phyloP scores from a whole-genome alignment of 1,284 basidiomycete species.

The Calocybe gambosa region DNA sequence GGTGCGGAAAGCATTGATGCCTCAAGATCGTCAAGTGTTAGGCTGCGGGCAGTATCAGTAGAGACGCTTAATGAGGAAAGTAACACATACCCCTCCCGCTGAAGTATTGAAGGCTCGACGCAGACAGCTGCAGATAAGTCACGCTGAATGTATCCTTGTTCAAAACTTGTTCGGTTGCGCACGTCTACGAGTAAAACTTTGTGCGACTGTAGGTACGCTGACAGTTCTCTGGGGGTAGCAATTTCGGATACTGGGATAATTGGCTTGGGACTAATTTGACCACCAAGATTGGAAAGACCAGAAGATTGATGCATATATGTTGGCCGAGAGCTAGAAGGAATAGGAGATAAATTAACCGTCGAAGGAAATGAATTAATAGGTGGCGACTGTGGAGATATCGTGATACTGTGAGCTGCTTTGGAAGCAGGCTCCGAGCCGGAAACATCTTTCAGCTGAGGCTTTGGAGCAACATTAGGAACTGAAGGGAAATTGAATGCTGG shows the following conservation, averaged over 20 bases:
- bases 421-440: slow-evolving; percentile 22
- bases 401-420: slow-evolving; percentile 25
- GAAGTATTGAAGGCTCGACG: slow-evolving; percentile 77
- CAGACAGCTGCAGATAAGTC: slow-evolving; percentile 65
- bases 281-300: slow-evolving; percentile 28
- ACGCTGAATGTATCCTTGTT: slow-evolving; percentile 57
- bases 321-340: slow-evolving; percentile 48
- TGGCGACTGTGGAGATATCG: slow-evolving; percentile 44
- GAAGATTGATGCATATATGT: slow-evolving; percentile 41
- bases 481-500: slow-evolving; percentile 42
- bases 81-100: slow-evolving; percentile 57
- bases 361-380: slow-evolving; percentile 63
- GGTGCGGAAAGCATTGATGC: slow-evolving; percentile 72
- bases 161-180: slow-evolving; percentile 71
- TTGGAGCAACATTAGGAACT: slow-evolving; percentile 28
- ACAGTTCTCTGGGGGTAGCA: slow-evolving; percentile 56
- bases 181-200: slow-evolving; percentile 82
- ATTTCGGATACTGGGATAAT: slow-evolving; percentile 43
- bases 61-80: neutral
- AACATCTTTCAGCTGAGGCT: slow-evolving; percentile 17
- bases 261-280: slow-evolving; percentile 20
- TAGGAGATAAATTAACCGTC: slow-evolving; percentile 48
- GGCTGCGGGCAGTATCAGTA: slow-evolving; percentile 36
- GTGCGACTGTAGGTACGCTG: slow-evolving; percentile 54
- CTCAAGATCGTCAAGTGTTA: slow-evolving; percentile 68